Base-by-base conservation (phyloP, 1,284 basidiomycete genomes). In the Polyporus tsugae region DNA sequence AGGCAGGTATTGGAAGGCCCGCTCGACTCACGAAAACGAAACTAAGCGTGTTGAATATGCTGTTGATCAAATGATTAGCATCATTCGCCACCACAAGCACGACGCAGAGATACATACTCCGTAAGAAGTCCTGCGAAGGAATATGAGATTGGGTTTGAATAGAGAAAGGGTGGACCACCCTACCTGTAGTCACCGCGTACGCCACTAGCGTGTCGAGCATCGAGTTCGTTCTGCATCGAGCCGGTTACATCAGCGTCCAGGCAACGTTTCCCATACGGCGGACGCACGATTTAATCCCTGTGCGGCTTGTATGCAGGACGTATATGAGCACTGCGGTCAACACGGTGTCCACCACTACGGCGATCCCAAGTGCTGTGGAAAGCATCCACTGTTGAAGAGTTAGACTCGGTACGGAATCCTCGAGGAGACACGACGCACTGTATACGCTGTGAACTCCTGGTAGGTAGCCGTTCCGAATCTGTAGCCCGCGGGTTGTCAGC, bases 291-390 rank as follows among this genome's bases (percentile, higher is more conserved):
- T 60, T 68, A 15, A 64, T 36, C 6, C 66, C 66, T 13, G 66
- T 68, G 7, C 66, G 66, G 22, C 66, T 68, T 9, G 41, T 19
- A 17, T 60, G 66, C 22, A 68, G 49, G 6, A 53, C 41, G 11
- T 41, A 60, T 22, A 67, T 64, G 36, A 67, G 62, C 38, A 59
- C 55, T 6, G 57, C 62, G 4, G 66, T 67, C 38, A 67, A 58
- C 58, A 67, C 35, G n/a, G 61, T 60, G 29, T 67, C 66, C 11
- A 62, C 66, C 9, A 67, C 33, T 0, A 62, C 25, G 6, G 66
- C 66, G 10, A 63, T 60, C 13, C 66, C 66, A 33, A 63, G 63
- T 10, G 62, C 62, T 13, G 46, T 49, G 9, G 62, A 63, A 33
- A 67, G 46, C n/a, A 67, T 36, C 66, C 66, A 67, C 66, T 67